Evolutionary conservation across 2,329 filamentous ascomycete species (phyloP), one percentile per base, ranked within the genome.

Genomic region (Nothophaeocryptopus gaeumannii): DNA sequence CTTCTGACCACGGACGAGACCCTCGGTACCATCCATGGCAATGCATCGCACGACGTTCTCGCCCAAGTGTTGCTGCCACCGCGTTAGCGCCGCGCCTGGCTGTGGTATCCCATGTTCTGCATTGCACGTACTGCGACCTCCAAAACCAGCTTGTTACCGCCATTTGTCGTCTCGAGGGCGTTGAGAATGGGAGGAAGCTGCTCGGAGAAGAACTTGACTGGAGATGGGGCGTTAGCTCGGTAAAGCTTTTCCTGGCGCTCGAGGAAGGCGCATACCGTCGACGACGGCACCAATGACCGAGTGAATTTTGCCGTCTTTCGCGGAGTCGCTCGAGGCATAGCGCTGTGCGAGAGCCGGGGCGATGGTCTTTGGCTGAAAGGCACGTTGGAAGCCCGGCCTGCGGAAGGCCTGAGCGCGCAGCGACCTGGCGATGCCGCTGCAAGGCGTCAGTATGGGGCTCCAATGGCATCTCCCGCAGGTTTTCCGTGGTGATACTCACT

Each of bases 1-100:
- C 75, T 83, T 82, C 71, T 84, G 78, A 73, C 93, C 93, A 84
- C 93, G 92, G 74, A 92, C 88, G 68, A 99, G 89, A 93, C 93
- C 93, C 83, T 97, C 93, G 74, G 92, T 99, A 95, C 92, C 93
- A 79, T 99, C 93, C 93, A 99, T 99, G 78, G 93, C 93, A 95
- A 99, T 99, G 78, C 89, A 95, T 77, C 93, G 86, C 75, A 99
- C 93, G 73, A 96, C 89, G 82, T 89, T 96, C 82, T 99, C 89
- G 80, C 93, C 93, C 77, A 99, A 80, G 85, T 97, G 93, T 96
- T 99, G 93, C 90, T 96, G 67, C 41, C 48, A 43, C 47, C 50
- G 45, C 53, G 55, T 67, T 59, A 67, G 61, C 53, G 44, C 47
- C 46, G 39, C 44, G 48, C 58, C 55, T 49, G 56, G 16, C 42